Percentiles rank a stretch among this genome's conserved stretches.
Evolutionary conservation across 768 basidiomycete genomes (phyloP).

Genomic region (Boletus coccyginus): DNA sequence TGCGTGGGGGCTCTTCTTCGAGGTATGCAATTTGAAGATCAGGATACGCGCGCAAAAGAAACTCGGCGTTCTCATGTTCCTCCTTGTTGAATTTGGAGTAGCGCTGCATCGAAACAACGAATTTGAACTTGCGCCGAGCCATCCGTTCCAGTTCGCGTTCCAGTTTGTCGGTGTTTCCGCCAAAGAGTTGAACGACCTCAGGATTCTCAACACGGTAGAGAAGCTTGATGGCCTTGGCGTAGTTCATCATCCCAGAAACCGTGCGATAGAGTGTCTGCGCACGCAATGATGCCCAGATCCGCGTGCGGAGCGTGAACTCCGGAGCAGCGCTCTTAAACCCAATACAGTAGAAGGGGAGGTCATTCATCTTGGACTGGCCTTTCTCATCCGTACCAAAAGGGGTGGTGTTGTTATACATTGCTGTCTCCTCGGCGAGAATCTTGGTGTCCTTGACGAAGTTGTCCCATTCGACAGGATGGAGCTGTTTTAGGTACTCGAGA

Average conservation of each 20-base stretch:
- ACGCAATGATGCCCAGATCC: slow-evolving; percentile 98
- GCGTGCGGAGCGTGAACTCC: slow-evolving; percentile 96
- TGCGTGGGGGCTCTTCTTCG: slow-evolving; percentile 91
- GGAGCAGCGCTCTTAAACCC: slow-evolving; percentile 99
- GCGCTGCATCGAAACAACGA: slow-evolving; percentile 98
- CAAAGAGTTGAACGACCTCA: slow-evolving; percentile 95
- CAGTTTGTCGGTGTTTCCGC: slow-evolving; percentile 95
- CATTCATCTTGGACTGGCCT: slow-evolving; percentile 77
- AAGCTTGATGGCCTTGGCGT: slow-evolving; percentile 98
- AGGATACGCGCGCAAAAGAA: slow-evolving; percentile 94
- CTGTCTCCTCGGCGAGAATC: slow-evolving; percentile 95
- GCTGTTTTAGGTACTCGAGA: slow-evolving; percentile 96
- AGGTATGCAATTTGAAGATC: slow-evolving; percentile 98
- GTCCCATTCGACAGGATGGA: slow-evolving; percentile 98
- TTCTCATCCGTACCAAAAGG: slow-evolving; percentile 82
- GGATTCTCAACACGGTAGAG: slow-evolving; percentile 99
- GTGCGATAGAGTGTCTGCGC: slow-evolving; percentile 99
- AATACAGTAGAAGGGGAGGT: slow-evolving; percentile 96
- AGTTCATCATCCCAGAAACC: slow-evolving; percentile 99
- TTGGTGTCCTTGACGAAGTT: slow-evolving; percentile 99
- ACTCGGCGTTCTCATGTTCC: slow-evolving; percentile 98
- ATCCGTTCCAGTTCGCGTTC: slow-evolving; percentile 97
- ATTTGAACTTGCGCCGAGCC: slow-evolving; percentile 98
- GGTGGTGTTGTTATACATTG: slow-evolving; percentile 74
- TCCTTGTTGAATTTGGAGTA: slow-evolving; percentile 99